Conservation (phyloP, 352 stramenopile species). For the Globisporangium okanoganense region DNA sequence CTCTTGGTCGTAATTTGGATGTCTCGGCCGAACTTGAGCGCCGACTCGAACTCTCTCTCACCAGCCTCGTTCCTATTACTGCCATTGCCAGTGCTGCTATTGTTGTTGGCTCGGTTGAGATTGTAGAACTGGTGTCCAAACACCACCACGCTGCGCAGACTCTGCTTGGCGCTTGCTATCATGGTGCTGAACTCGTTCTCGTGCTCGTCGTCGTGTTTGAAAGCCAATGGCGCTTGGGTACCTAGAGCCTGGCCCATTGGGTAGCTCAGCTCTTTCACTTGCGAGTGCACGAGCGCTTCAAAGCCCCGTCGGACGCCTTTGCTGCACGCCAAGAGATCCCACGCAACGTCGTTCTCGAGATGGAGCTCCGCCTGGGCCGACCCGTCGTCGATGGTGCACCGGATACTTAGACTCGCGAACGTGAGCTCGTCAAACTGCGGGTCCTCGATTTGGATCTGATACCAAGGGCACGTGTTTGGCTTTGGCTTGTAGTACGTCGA, state of each 20-base stretch:
- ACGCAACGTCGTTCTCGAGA: conserved; percentile 60
- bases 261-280: conserved; percentile 50
- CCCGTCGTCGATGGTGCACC: conserved; percentile 74
- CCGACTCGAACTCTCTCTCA: conserved; percentile 24
- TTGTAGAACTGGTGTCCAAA: conserved; percentile 67
- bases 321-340: conserved; percentile 61
- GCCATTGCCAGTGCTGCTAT: no score
- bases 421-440: conserved; percentile 32
- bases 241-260: conserved; percentile 33
- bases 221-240: conserved; percentile 23
- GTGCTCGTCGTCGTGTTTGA: background rate
- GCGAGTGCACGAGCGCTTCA: conserved; percentile 36
- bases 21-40: conserved; percentile 66
- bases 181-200: background rate
- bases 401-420: conserved; percentile 38
- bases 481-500: conserved; percentile 3
- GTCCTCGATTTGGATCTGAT: conserved; percentile 30
- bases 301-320: conserved; percentile 36
- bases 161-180: background rate
- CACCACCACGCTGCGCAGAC: conserved; percentile 17
- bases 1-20: conserved; percentile 58
- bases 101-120: conserved; percentile 1
- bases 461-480: conserved; percentile 20
- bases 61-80: background rate
- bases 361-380: conserved; percentile 76